These are phyloP conservation scores for Suhomyces choctaworum DNA, from an alignment of 1,139 yeast genomes.

Conservation along the genomic window DNA sequence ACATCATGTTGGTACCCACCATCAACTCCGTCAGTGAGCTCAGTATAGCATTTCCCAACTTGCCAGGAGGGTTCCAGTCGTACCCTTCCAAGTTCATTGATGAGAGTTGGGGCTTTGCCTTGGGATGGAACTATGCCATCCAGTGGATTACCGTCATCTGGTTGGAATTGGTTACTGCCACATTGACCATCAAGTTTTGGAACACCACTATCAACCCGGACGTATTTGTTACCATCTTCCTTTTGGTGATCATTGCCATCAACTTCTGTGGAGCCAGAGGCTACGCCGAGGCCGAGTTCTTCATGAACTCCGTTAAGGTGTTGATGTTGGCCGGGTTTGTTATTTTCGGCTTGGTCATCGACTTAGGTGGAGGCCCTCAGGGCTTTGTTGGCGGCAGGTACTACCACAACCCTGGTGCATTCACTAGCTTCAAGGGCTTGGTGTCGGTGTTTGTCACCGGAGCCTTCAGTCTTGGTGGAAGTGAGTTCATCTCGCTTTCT, in stretches of 20 bases:
- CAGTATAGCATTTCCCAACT: conserved; percentile 32
- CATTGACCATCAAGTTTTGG: conserved; percentile 40
- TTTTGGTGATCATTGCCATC: conserved; percentile 24
- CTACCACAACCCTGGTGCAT: conserved; percentile 31
- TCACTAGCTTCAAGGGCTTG: conserved; percentile 42
- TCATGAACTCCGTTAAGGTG: conserved; percentile 25
- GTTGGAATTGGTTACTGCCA: conserved; percentile 39
- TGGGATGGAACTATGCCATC: conserved; percentile 40
- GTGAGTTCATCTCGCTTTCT: conserved; percentile 27
- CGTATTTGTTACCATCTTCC: conserved; percentile 31
- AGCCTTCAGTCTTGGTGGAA: conserved; percentile 40
- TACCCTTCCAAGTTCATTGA: conserved; percentile 37
- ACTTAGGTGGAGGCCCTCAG: conserved; percentile 28
- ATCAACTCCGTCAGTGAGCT: conserved; percentile 39
- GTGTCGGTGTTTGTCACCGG: conserved; percentile 42
- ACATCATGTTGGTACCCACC: conserved; percentile 38
- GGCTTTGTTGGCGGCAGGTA: conserved; percentile 33
- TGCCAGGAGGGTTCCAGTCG: conserved; percentile 39
- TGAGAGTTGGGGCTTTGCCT: conserved; percentile 36
- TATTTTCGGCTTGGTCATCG: conserved; percentile 31
- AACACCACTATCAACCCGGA: conserved; percentile 28
- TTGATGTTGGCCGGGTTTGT: conserved; percentile 28
- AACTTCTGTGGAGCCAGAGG: conserved; percentile 32
- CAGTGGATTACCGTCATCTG: conserved; percentile 39
- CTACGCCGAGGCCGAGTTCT: conserved; percentile 35